These are phyloP conservation scores for Trichophyton benhamiae DNA, from an alignment of 2,329 filamentous ascomycete genomes.

Conservation along the genomic window DNA sequence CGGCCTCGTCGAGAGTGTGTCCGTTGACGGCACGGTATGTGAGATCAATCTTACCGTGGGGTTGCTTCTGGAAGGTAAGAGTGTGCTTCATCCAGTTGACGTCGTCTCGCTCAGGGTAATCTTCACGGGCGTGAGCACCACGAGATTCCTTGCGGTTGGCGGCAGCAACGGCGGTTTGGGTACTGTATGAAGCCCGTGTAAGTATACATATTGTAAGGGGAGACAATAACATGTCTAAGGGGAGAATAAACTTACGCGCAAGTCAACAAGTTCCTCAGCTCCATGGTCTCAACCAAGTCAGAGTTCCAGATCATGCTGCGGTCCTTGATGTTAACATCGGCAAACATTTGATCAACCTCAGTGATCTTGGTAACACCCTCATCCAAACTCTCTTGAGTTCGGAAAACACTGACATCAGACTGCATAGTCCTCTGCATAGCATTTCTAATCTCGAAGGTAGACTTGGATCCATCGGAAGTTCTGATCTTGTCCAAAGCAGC, in stretches of 20 bases:
- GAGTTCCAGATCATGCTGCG: slow-evolving; percentile 99
- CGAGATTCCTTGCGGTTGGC: slow-evolving; percentile 94
- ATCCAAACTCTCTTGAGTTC: slow-evolving; percentile 83
- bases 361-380: slow-evolving; percentile 83
- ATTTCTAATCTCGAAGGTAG: slow-evolving; percentile 74
- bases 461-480: slow-evolving; percentile 71
- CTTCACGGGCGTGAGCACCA: slow-evolving; percentile 93
- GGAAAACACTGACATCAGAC: slow-evolving; percentile 91
- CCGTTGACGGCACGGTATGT: slow-evolving; percentile 72
- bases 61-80: slow-evolving; percentile 85
- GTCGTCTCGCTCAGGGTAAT: slow-evolving; percentile 91
- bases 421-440: slow-evolving; percentile 99
- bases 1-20: slow-evolving; percentile 79
- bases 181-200: slow-evolving; percentile 34
- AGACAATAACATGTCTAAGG: not conserved
- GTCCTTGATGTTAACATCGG: slow-evolving; percentile 87
- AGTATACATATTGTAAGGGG: not conserved
- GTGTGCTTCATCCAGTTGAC: slow-evolving; percentile 99
- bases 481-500: slow-evolving; percentile 73
- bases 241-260: slow-evolving; percentile 60
- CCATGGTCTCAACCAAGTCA: slow-evolving; percentile 89
- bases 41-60: slow-evolving; percentile 76
- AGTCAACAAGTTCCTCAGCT: slow-evolving; percentile 87
- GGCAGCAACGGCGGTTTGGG: slow-evolving; percentile 82
- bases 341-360: slow-evolving; percentile 68